Evolutionary conservation across 345 rosid species (phyloP).

Genomic region (Passiflora organensis): DNA sequence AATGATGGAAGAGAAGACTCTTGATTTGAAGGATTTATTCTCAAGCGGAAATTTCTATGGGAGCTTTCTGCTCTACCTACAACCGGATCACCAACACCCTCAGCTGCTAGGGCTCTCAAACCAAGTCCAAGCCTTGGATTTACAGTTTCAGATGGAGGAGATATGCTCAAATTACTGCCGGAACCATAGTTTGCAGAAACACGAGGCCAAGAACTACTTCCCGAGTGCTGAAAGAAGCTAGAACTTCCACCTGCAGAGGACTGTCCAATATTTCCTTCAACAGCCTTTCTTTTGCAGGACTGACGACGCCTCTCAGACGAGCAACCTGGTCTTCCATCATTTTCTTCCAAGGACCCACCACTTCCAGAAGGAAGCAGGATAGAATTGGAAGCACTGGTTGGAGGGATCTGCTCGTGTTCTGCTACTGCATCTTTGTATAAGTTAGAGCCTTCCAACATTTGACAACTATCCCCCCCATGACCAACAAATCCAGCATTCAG

Average conservation of each 20-base stretch:
- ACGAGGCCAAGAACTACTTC: slow-evolving; percentile 43
- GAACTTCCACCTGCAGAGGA: slow-evolving; percentile 52
- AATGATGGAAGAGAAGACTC: slow-evolving; percentile 37
- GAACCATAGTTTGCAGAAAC: slow-evolving; percentile 28
- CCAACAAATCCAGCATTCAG: slow-evolving; percentile 50
- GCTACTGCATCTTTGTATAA: slow-evolving; percentile 33
- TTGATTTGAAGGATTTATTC: slow-evolving; percentile 51
- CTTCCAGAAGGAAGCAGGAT: slow-evolving; percentile 37
- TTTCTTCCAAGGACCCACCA: slow-evolving; percentile 37
- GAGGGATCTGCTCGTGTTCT: slow-evolving; percentile 26
- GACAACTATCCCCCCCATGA: slow-evolving; percentile 45
- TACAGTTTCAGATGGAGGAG: slow-evolving; percentile 37
- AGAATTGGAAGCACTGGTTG: slow-evolving; percentile 28
- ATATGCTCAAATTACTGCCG: slow-evolving; percentile 35
- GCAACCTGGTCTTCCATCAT: slow-evolving; percentile 39
- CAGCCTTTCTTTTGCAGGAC: slow-evolving; percentile 75
- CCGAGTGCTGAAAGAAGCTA: slow-evolving; percentile 50
- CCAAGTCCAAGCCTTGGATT: slow-evolving; percentile 44
- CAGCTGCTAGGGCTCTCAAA: slow-evolving; percentile 38
- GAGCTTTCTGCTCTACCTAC: slow-evolving; percentile 39
- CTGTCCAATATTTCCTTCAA: slow-evolving; percentile 58
- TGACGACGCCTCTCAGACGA: slow-evolving; percentile 50
- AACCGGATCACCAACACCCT: slow-evolving; percentile 28
- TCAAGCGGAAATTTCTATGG: slow-evolving; percentile 47
- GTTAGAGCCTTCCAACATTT: slow-evolving; percentile 35